A percentile compares a stretch with the other conserved stretches of the same genome.
phyloP scores from a whole-genome alignment of 2,329 filamentous ascomycete genomes.

The Aspergillus clavatus region DNA sequence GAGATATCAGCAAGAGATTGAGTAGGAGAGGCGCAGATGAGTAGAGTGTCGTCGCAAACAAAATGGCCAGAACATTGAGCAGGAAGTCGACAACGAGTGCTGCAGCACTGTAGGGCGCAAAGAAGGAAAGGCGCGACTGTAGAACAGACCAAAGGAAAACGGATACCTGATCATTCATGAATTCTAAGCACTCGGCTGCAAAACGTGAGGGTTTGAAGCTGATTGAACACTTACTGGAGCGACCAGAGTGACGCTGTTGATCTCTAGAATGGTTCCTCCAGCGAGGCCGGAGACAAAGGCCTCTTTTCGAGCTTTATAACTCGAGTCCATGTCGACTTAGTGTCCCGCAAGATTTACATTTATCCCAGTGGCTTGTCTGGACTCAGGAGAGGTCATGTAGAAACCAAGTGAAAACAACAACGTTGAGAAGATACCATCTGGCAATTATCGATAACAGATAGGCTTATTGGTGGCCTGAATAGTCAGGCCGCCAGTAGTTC shows the following conservation, averaged over 20 bases:
- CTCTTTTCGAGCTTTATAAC: conserved; percentile 89
- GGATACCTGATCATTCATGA: conserved; percentile 58
- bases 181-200: background rate
- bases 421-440: background rate
- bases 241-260: conserved; percentile 79
- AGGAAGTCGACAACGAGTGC: conserved; percentile 75
- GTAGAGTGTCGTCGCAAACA: conserved; percentile 85
- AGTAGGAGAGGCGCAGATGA: conserved; percentile 69
- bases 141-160: conserved; percentile 84
- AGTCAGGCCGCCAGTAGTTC: background rate
- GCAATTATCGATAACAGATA: background rate
- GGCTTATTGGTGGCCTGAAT: background rate
- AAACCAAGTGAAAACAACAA: background rate
- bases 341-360: background rate
- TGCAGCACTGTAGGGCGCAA: conserved; percentile 66
- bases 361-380: background rate
- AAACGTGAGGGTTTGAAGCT: conserved; percentile 5
- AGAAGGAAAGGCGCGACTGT: conserved; percentile 78
- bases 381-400: background rate
- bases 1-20: conserved; percentile 66
- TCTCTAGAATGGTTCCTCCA: conserved; percentile 76
- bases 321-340: conserved; percentile 36
- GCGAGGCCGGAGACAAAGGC: conserved; percentile 90
- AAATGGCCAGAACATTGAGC: conserved; percentile 74
- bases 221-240: conserved; percentile 63